Conservation (phyloP, 1,139 yeast species). For the Geotrichum candidum region DNA sequence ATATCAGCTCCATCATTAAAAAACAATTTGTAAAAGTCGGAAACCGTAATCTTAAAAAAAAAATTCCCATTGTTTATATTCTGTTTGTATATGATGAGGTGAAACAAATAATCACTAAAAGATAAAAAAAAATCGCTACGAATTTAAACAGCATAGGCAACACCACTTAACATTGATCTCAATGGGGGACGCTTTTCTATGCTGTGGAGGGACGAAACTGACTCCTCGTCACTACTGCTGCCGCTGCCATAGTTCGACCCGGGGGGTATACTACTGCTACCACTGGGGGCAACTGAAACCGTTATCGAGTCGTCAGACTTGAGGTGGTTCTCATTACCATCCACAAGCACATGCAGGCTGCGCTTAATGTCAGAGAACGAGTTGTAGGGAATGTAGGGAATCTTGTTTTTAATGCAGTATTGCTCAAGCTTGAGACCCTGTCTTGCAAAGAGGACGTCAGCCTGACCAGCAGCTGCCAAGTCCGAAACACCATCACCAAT, state of each 20-base stretch:
- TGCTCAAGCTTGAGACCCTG: conserved; percentile 39
- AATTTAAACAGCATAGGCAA: conserved; percentile 8
- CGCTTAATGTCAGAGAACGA: conserved; percentile 39
- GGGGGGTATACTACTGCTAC: conserved; percentile 4
- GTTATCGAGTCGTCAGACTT: conserved; percentile 21
- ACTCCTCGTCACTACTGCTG: neutral
- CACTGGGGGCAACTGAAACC: conserved; percentile 5
- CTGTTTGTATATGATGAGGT: too few relatives aligned
- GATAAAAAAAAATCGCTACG: neutral
- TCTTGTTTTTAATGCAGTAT: conserved; percentile 38
- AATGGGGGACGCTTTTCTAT: conserved; percentile 3
- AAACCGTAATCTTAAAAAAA: too few relatives aligned
- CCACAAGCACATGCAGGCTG: conserved; percentile 32
- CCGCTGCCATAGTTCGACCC: neutral
- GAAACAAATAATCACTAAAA: neutral
- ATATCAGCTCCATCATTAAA: too few relatives aligned
- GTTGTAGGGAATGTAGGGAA: conserved; percentile 41
- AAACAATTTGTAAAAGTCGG: too few relatives aligned
- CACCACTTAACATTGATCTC: conserved; percentile 10
- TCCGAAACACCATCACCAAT: conserved; percentile 45
- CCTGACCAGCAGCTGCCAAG: conserved; percentile 42
- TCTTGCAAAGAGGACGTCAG: conserved; percentile 42
- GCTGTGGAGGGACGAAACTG: neutral
- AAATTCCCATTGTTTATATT: too few relatives aligned
- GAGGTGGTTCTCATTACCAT: conserved; percentile 34